Conservation (phyloP, 2,329 filamentous ascomycete genomes). For the Rutstroemia sp. region DNA sequence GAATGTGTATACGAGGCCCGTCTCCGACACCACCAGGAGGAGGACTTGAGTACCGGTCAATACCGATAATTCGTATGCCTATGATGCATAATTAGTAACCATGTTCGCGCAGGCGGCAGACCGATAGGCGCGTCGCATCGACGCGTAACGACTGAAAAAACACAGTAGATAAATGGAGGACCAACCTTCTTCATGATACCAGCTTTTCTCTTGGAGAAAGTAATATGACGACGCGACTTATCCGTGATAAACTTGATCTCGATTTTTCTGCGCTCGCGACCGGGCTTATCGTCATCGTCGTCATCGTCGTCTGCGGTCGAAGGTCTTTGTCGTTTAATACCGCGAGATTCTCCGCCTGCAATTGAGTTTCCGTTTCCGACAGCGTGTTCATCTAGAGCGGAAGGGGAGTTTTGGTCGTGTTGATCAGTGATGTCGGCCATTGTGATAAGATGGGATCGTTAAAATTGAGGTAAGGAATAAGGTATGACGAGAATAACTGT, state of each 20-base stretch:
- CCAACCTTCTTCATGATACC: conserved; percentile 99
- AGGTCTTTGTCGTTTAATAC: conserved; percentile 82
- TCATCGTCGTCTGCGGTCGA: conserved; percentile 87
- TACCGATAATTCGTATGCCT: conserved; percentile 97
- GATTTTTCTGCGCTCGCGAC: conserved; percentile 97
- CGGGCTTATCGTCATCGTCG: conserved; percentile 95
- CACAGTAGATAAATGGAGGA: conserved; percentile 20
- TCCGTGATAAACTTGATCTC: conserved; percentile 99
- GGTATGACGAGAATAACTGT: conserved; percentile 32
- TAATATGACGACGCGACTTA: conserved; percentile 98
- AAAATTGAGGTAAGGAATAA: conserved; percentile 10
- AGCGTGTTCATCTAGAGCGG: conserved; percentile 66
- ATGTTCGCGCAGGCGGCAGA: conserved; percentile 9
- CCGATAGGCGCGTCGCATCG: conserved; percentile 15
- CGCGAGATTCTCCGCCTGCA: conserved; percentile 56
- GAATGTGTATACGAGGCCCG: conserved; percentile 94
- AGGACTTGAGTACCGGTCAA: conserved; percentile 97
- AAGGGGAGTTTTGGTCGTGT: conserved; percentile 68
- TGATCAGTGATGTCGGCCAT: conserved; percentile 79
- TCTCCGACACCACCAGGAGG: conserved; percentile 93
- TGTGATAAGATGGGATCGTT: conserved; percentile 20
- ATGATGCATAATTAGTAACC: conserved; percentile 19
- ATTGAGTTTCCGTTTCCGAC: conserved; percentile 63
- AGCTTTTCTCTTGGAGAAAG: conserved; percentile 98
- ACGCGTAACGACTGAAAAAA: conserved; percentile 12